Evolutionary conservation across 106 monocot genomes (phyloP), one percentile per base, ranked within the genome.

Genomic region (Apostasia shenzhenica): DNA sequence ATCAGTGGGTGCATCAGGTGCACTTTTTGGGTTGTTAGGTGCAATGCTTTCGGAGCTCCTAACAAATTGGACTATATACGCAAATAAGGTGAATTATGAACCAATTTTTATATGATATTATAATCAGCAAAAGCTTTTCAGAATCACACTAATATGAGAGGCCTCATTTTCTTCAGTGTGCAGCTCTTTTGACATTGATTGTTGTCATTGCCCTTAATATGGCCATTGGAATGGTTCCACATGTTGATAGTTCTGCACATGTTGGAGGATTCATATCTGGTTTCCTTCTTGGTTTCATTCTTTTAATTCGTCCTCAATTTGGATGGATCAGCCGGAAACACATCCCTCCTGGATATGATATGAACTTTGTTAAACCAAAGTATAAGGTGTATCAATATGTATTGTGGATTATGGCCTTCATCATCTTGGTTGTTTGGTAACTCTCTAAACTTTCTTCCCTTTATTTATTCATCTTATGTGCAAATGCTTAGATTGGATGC

Each of bases 1-100:
- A 41, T 91, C 91, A 12, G 95, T 95, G 45, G 95, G 95, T 67
- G 95, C 95, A 41, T 95, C 95, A 6, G 95, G 95, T 50, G 91
- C 91, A 41, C 82, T 95, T 48, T 95, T 95, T 65, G 95, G 91
- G 14, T 73, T 95, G 53, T 86, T 95, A 0, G 95, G 95, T 6
- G 82, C 69, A 63, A 91, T 95, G 95, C 91, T 95, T 78, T 95
- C 95, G 14, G 95, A 95, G 48, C 88, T 95, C 48, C 70, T 95
- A 55, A 92, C 73, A 41, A 95, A 95, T 75, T 95, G 95, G 95
- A 86, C 95, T 37, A 80, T 95, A 11, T 95, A 95, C 71, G 74
- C 78, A 57, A 88, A 92, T 70, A 95, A 95, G 91, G 95, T 95
- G 67, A 45, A 13, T 8, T 49, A 45, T 48, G 11, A 62, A 47